A percentile compares a stretch with the other conserved stretches of the same genome.
phyloP scores from a whole-genome alignment of 805 yeast species.

The Lachancea waltii region DNA sequence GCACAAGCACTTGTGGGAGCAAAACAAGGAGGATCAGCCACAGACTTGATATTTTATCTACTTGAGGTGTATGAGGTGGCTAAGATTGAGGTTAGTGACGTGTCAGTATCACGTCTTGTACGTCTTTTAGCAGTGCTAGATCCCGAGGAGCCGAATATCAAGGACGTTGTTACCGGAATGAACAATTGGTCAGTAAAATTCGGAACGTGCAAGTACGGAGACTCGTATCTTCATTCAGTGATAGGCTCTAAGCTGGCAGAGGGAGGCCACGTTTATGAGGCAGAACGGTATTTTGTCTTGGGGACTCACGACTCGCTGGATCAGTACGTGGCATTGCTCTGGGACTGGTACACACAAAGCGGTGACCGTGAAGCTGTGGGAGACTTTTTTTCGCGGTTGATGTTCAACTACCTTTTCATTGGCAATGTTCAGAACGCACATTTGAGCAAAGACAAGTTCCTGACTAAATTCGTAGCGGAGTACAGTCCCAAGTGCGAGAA shows the following conservation, averaged over 20 bases:
- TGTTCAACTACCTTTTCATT: constrained; percentile 66
- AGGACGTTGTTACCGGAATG: constrained; percentile 59
- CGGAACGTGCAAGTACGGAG: constrained; percentile 56
- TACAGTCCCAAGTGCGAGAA: constrained; percentile 18
- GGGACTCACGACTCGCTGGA: constrained; percentile 56
- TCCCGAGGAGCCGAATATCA: constrained; percentile 52
- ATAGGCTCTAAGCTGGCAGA: constrained; percentile 61
- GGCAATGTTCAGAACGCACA: constrained; percentile 57
- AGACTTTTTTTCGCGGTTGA: constrained; percentile 46
- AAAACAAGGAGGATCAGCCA: constrained; percentile 71
- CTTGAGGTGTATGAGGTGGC: constrained; percentile 61
- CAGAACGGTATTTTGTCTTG: constrained; percentile 65
- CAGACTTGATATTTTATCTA: constrained; percentile 68
- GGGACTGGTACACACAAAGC: constrained; percentile 41
- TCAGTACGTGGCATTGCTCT: constrained; percentile 39
- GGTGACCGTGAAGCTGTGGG: constrained; percentile 25
- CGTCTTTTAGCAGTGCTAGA: constrained; percentile 41
- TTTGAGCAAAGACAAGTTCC: constrained; percentile 35
- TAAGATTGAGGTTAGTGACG: constrained; percentile 37
- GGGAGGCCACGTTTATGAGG: constrained; percentile 48
- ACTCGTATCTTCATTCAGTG: constrained; percentile 64
- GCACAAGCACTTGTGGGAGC: constrained; percentile 61
- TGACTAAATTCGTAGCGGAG: constrained; percentile 29
- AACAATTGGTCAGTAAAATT: constrained; percentile 57
- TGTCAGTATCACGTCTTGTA: constrained; percentile 41